Evolutionary conservation across 2,329 filamentous ascomycete species (phyloP).

Genomic region (Camillea tinctor): DNA sequence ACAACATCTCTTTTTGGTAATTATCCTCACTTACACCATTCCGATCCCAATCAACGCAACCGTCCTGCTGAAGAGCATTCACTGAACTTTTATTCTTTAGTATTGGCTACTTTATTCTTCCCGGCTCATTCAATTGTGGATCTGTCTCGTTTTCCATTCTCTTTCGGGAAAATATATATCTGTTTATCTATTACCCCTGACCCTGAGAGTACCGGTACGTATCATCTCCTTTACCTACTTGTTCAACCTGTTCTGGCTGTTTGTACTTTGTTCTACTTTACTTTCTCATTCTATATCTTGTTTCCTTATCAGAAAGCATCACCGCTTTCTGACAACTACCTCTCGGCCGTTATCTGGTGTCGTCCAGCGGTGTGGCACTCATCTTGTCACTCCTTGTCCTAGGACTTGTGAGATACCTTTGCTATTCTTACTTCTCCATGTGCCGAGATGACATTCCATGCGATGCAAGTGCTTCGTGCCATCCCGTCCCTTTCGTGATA

Average conservation of each 20-base stretch:
- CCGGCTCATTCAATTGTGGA: slow-evolving; percentile 3
- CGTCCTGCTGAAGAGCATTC: not conserved
- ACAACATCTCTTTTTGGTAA: not conserved
- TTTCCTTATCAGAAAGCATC: slow-evolving; percentile 7
- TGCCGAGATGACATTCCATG: slow-evolving; percentile 6
- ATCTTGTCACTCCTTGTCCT: slow-evolving; percentile 13
- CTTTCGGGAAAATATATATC: slow-evolving; percentile 6
- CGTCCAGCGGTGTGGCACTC: slow-evolving; percentile 16
- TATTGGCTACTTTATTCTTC: not conserved
- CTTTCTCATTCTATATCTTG: slow-evolving; percentile 9
- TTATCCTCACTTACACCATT: not conserved
- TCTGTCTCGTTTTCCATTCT: slow-evolving; percentile 1
- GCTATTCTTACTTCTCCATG: not conserved
- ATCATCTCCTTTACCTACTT: not conserved
- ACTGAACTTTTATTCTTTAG: not conserved
- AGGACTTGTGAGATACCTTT: not conserved
- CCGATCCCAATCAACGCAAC: not conserved
- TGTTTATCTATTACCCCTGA: slow-evolving; percentile 1
- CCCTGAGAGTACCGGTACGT: slow-evolving; percentile 16
- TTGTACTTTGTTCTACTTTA: slow-evolving; percentile 9
- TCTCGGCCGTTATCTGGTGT: slow-evolving; percentile 14
- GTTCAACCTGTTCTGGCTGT: slow-evolving; percentile 12
- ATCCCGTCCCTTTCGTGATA: slow-evolving; percentile 10
- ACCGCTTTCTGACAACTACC: slow-evolving; percentile 4
- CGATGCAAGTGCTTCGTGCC: slow-evolving; percentile 10